Evolutionary conservation across 2,329 filamentous ascomycete species (phyloP), one percentile per base, ranked within the genome.

Genomic region (Paradendryphiella salina): DNA sequence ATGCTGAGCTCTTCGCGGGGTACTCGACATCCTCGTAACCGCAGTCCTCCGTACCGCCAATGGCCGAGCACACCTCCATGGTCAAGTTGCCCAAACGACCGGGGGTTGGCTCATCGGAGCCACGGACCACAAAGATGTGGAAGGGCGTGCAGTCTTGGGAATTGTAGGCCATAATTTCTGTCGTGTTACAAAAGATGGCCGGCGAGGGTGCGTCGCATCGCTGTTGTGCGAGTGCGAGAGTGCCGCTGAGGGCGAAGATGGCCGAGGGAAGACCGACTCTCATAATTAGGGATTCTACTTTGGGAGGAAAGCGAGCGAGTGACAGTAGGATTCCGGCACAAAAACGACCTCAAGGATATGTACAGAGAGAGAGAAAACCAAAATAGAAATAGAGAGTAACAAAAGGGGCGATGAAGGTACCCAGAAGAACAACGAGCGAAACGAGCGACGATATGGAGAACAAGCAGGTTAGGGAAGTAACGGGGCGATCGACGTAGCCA

Each of bases 101-200:
- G 2, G 66, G 66, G 21, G 63, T 66, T 1, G 62, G 62, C 13
- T 67, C 65, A 34, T 66, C 62, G 9, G 66, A 69, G n/a, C 64
- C 66, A 20, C 66, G 64, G 1, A 56, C 41, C 21, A 69, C 20
- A 50, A 69, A 69, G 18, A 66, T 45, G 40, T 69, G 66, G 49
- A 60, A 65, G 8, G 62, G 51, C 20, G 48, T 59, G 53, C 66
- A 69, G 37, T 59, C 56, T 17, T 49, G 52, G 4, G 61, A 51
- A 20, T 66, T 39, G 31, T 56, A 62, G 21, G 56, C 49, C 4
- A 65, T 52, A 26, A 67, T 59, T 14, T 61, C 59, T 8, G 62
- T 64, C 26, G 64, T 60, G 35, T 66, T 61, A 37, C 64, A 67
- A 42, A 44, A 64, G 5, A 59, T 37, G 4, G 37, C 35, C 0